Percentiles rank a stretch among this genome's conserved stretches.
These are phyloP conservation scores for Aspergillus saccharolyticus DNA, from an alignment of 495 filamentous ascomycete genomes.

Conservation along the genomic window DNA sequence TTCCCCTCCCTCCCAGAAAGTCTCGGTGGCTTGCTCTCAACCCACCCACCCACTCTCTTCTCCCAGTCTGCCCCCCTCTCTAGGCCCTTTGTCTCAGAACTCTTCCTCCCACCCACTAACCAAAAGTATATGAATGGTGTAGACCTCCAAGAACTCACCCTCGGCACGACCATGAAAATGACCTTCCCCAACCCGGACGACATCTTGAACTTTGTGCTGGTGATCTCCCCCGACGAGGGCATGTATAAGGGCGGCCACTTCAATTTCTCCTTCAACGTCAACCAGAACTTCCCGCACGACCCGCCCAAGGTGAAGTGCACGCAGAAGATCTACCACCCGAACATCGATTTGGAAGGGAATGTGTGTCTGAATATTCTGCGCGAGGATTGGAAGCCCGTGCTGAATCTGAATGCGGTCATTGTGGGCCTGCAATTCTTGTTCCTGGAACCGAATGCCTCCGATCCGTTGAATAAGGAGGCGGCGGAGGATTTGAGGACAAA, in stretches of 20 bases:
- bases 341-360: constrained; percentile 97
- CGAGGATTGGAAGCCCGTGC: constrained; percentile 98
- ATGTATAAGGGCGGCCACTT: constrained; percentile 93
- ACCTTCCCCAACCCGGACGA: constrained; percentile 92
- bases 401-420: constrained; percentile 95
- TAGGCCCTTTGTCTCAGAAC: too few species aligned
- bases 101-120: not conserved
- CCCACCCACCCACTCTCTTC: too few species aligned
- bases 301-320: constrained; percentile 97
- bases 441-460: constrained; percentile 92
- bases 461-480: constrained; percentile 97
- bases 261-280: constrained; percentile 85
- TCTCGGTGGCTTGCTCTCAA: too few species aligned
- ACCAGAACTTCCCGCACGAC: constrained; percentile 94
- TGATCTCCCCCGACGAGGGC: constrained; percentile 93
- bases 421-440: constrained; percentile 95
- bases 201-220: constrained; percentile 91
- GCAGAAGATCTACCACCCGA: constrained; percentile 98
- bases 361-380: constrained; percentile 95
- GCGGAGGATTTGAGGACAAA: constrained; percentile 85
- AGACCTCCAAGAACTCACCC: constrained; percentile 91
- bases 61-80: too few species aligned
- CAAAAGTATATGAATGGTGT: not conserved
- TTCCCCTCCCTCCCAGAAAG: not conserved
- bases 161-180: constrained; percentile 88